Evolutionary conservation across 73 alveolate genomes (phyloP).

Genomic region (Strombidium stylifer): DNA sequence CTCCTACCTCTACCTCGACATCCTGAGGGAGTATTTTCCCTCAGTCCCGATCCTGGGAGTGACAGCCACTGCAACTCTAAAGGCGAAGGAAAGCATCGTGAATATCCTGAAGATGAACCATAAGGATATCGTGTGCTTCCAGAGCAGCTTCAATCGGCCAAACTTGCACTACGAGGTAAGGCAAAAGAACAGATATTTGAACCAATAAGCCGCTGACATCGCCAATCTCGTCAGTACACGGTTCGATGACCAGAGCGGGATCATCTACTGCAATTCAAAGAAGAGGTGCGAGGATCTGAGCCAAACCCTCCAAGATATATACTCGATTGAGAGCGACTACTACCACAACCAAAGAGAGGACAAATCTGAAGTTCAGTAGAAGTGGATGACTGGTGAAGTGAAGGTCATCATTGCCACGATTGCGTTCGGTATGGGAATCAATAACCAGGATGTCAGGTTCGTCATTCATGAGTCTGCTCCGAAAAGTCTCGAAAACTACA

Average conservation of each 20-base stretch:
- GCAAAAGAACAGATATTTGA: constrained; percentile 52
- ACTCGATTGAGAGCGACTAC: constrained; percentile 69
- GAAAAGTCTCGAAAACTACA: constrained; percentile 84
- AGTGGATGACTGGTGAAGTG: constrained; percentile 94
- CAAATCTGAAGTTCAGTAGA: constrained; percentile 58
- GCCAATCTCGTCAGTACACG: constrained; percentile 57
- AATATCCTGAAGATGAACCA: constrained; percentile 74
- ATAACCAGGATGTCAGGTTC: constrained; percentile 97
- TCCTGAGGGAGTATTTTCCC: constrained; percentile 79
- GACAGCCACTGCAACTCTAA: constrained; percentile 98
- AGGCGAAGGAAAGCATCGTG: constrained; percentile 91
- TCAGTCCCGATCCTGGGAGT: constrained; percentile 94
- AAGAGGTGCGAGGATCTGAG: constrained; percentile 91
- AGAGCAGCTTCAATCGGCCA: constrained; percentile 91
- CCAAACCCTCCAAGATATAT: constrained; percentile 61
- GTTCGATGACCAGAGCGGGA: constrained; percentile 77
- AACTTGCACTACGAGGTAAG: constrained; percentile 89
- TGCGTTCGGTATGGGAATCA: constrained; percentile 99
- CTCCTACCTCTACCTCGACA: constrained; percentile 85
- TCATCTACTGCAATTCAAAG: constrained; percentile 91
- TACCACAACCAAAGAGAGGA: constrained; percentile 69
- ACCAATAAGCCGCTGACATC: constrained; percentile 66
- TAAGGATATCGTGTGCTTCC: constrained; percentile 79
- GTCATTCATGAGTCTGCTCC: constrained; percentile 97
- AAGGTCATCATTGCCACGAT: constrained; percentile 98